These are phyloP conservation scores for Penicillium fuscoglaucum DNA, from an alignment of 2,329 filamentous ascomycete species.

Conservation along the genomic window DNA sequence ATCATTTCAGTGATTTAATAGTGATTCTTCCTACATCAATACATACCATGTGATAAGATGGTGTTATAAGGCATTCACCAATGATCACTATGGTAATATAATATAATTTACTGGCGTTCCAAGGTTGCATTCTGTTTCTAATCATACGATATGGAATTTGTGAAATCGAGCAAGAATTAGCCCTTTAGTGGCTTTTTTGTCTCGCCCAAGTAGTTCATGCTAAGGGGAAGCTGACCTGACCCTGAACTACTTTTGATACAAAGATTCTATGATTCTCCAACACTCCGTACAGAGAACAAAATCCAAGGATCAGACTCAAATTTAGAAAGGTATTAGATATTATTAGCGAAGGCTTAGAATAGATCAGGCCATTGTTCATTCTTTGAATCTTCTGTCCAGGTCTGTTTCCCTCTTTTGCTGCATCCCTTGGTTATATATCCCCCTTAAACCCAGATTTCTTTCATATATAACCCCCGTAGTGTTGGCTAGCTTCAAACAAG, in stretches of 20 bases:
- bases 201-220: background rate
- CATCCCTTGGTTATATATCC: background rate
- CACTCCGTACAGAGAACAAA: background rate
- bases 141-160: background rate
- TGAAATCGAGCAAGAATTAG: too few species aligned
- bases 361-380: background rate
- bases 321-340: background rate
- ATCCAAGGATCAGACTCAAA: background rate
- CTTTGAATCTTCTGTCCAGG: background rate
- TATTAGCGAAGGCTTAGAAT: background rate
- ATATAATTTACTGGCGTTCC: background rate
- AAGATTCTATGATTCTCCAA: background rate
- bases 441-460: background rate
- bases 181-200: background rate
- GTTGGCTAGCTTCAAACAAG: background rate
- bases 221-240: background rate
- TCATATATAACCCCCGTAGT: background rate
- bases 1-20: background rate
- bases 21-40: background rate
- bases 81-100: background rate
- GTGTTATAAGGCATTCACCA: background rate
- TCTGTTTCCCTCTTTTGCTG: background rate
- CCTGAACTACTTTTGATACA: background rate
- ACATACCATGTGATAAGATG: background rate
- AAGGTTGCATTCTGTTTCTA: background rate